Base-by-base conservation (phyloP, 108 stramenopile species). In the Nitzschia putrida region DNA sequence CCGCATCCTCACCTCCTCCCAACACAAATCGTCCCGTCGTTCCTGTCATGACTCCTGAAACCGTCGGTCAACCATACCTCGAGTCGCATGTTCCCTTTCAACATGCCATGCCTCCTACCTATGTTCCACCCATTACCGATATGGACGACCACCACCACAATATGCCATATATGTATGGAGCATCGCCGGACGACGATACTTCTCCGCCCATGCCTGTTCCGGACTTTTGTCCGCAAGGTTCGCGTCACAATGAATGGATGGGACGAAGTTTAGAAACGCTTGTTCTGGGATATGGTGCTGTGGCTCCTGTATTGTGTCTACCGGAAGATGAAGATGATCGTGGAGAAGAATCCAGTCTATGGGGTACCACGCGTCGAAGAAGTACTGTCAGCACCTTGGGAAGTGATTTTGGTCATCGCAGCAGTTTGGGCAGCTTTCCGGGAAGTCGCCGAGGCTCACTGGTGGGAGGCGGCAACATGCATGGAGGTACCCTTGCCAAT, bases 221-320 rank as follows among this genome's bases (percentile, higher is more conserved):
- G 9, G 71, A 69, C 29, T 76, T 76, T 43, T 66, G 66, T 5
- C 81, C 81, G 12, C 70, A 61, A 0, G 72, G 49, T 8, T 57
- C 63, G 57, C 45, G 66, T 21, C 40, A 69, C n/a, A 37, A 55
- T 56, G 79, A 80, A 56, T 85, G 84, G 84, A 85, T 78, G 84
- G 73, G 84, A 29, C 66, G 84, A 16, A 78, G 74, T 57, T 61
- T 81, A 45, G 84, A 85, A 71, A 73, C 77, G 22, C 73, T 85
- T 8, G 57, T 85, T 43, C 47, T 78, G 59, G 84, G 84, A 42
- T 76, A 72, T 47, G 69, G 22, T 8, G 44, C 67, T 0, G 61
- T 61, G 10, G 69, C 69, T 7, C 76, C 80, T 21, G 66, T 80
- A 24, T 65, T 80, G 25, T 51, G 63, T 53, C 34, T 74, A 11